Evolutionary conservation across 768 basidiomycete species (phyloP), one percentile per base, ranked within the genome.

Genomic region (Boletus sensibilis): DNA sequence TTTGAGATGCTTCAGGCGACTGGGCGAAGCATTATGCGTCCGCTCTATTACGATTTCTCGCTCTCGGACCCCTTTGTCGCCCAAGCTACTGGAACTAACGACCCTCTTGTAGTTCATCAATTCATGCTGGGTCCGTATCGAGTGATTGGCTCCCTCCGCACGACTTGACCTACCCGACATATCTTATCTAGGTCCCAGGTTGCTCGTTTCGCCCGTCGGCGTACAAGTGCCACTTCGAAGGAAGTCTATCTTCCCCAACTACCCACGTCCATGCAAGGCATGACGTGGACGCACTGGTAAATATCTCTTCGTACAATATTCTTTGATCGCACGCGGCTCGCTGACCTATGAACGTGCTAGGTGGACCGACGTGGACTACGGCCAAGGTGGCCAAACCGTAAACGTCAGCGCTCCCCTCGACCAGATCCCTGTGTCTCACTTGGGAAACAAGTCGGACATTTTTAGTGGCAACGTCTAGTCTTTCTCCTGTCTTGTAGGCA

Each of bases 191-290:
- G 75, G 69, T 34, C 63, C 70, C 14, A 61, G 68, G 9, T 54
- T 74, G 25, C 65, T 75, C 12, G 60, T 74, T 25, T 64, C 75
- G 1, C 74, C 72, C 13, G 75, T 75, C 31, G 72, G 74, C 31
- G 59, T 64, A 40, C 47, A 64, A 29, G 65, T 23, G 66, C 64
- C 1, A 70, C 63, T 6, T 61, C 57, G 5, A 70, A 70, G 16
- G 8, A 41, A 42, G 64, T 38, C 9, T 51, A 50, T n/a, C 27
- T 38, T 16, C 16, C n/a, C 29, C 16, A 18, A 40, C 23, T 41
- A 13, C 46, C 46, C 20, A n/a, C 55, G 18, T 57, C 29, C 12
- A 39, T 50, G 31, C 54, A 60, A 50, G 48, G 66, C 29, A 61
- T 67, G 25, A 23, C 64, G 4, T 73, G 70, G 69, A 74, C 59